Conservation (phyloP, 805 yeast species). For the Zygosaccharomyces lentus region DNA sequence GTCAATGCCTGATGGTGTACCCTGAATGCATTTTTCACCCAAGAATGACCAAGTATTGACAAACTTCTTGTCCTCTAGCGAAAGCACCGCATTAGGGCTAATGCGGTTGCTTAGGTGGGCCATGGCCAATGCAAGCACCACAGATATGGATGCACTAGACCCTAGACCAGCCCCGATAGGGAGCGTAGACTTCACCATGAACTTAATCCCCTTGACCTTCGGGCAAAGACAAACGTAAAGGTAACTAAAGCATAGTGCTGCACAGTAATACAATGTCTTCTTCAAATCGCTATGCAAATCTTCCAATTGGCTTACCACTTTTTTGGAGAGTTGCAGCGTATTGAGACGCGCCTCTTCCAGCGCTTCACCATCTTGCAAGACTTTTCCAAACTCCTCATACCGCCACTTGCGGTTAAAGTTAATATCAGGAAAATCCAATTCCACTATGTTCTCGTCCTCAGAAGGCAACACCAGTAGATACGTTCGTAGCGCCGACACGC, state of each 20-base stretch:
- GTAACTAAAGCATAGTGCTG: conserved; percentile 82
- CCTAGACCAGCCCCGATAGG: conserved; percentile 98
- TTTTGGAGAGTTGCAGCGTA: conserved; percentile 56
- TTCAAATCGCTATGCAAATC: conserved; percentile 43
- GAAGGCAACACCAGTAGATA: conserved; percentile 59
- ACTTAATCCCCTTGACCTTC: conserved; percentile 47
- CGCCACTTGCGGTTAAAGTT: conserved; percentile 62
- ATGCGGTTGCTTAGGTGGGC: conserved; percentile 56
- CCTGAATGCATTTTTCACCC: conserved; percentile 95
- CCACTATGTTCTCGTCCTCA: conserved; percentile 41
- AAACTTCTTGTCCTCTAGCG: conserved; percentile 46
- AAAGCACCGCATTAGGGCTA: conserved; percentile 28
- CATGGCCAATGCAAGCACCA: conserved; percentile 74
- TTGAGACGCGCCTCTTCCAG: conserved; percentile 26
- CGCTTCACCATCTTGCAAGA: conserved; percentile 19
- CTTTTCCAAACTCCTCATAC: conserved; percentile 13
- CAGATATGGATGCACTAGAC: conserved; percentile 86
- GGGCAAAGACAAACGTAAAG: conserved; percentile 60
- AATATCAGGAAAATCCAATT: conserved; percentile 82
- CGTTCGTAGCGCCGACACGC: conserved; percentile 72
- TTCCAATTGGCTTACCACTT: conserved; percentile 48
- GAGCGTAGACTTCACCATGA: conserved; percentile 71
- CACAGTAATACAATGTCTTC: conserved; percentile 61
- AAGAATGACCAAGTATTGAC: conserved; percentile 84
- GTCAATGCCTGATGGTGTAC: conserved; percentile 95